phyloP scores from a whole-genome alignment of 1,284 basidiomycete genomes.

The Mycena sp. region DNA sequence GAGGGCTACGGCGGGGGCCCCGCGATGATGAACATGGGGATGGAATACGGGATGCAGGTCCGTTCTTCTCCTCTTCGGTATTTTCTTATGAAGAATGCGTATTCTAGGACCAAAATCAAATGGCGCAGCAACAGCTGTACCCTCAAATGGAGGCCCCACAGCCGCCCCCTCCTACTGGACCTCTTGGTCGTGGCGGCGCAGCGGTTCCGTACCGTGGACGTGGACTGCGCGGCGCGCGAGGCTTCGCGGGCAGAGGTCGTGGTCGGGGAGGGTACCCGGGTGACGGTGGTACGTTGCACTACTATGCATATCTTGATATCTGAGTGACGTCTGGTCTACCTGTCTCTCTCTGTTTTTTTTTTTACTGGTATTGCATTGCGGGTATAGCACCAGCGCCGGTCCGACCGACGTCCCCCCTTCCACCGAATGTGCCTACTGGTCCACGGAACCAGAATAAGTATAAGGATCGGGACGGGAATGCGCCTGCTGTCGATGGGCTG shows the following conservation, averaged over 20 bases:
- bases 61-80: conserved; percentile 16
- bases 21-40: conserved; percentile 59
- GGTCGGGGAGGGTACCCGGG: conserved; percentile 57
- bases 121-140: conserved; percentile 28
- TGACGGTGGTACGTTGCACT: conserved; percentile 50
- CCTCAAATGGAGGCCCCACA: conserved; percentile 38
- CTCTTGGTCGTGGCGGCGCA: conserved; percentile 49
- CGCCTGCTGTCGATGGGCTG: conserved; percentile 82
- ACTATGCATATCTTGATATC: neutral
- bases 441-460: conserved; percentile 88
- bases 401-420: conserved; percentile 80
- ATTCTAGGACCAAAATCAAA: conserved; percentile 19
- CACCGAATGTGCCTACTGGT: conserved; percentile 85
- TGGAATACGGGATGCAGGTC: conserved; percentile 70
- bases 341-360: neutral
- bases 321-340: no score
- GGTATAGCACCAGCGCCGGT: conserved; percentile 61
- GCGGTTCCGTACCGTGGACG: conserved; percentile 65
- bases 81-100: neutral
- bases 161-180: conserved; percentile 36
- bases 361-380: conserved; percentile 13
- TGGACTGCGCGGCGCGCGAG: conserved; percentile 39
- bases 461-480: conserved; percentile 84
- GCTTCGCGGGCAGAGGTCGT: conserved; percentile 57
- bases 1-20: conserved; percentile 46